Evolutionary conservation across 2,329 filamentous ascomycete genomes (phyloP).

Genomic region (Hymenoscyphus albidus): DNA sequence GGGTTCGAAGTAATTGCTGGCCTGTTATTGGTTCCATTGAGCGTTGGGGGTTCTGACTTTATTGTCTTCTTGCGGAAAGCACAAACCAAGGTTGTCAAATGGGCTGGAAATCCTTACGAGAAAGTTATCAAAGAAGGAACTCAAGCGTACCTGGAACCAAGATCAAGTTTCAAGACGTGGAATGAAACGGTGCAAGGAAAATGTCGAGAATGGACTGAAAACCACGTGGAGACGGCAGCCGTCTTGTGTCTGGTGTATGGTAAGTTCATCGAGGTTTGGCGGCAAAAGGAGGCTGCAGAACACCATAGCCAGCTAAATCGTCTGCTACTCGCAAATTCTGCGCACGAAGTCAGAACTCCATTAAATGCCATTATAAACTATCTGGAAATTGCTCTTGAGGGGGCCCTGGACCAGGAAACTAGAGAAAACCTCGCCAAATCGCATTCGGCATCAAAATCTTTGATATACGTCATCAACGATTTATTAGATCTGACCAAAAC

Average conservation of each 20-base stretch:
- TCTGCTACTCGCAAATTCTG: conserved; percentile 78
- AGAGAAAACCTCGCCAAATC: conserved; percentile 80
- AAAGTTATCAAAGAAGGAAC: conserved; percentile 71
- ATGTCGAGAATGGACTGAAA: conserved; percentile 83
- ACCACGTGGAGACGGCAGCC: conserved; percentile 84
- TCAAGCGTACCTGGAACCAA: conserved; percentile 69
- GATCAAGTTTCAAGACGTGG: conserved; percentile 77
- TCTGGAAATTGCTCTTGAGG: conserved; percentile 84
- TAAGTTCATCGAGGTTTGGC: conserved; percentile 88
- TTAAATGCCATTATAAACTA: conserved; percentile 95
- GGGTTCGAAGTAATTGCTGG: conserved; percentile 78
- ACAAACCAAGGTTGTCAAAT: conserved; percentile 73
- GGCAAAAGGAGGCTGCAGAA: conserved; percentile 80
- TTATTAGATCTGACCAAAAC: conserved; percentile 83
- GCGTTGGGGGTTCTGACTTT: conserved; percentile 54
- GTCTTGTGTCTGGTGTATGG: conserved; percentile 82
- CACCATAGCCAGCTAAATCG: conserved; percentile 78
- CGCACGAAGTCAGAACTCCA: conserved; percentile 86
- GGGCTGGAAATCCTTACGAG: conserved; percentile 78
- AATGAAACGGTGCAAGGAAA: conserved; percentile 76
- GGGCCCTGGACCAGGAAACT: conserved; percentile 73
- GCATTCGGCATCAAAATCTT: conserved; percentile 84
- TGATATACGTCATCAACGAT: conserved; percentile 94
- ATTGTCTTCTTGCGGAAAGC: conserved; percentile 77
- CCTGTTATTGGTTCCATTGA: conserved; percentile 76